Evolutionary conservation across 805 yeast genomes (phyloP).

Genomic region (Phaffomyces thermotolerans): DNA sequence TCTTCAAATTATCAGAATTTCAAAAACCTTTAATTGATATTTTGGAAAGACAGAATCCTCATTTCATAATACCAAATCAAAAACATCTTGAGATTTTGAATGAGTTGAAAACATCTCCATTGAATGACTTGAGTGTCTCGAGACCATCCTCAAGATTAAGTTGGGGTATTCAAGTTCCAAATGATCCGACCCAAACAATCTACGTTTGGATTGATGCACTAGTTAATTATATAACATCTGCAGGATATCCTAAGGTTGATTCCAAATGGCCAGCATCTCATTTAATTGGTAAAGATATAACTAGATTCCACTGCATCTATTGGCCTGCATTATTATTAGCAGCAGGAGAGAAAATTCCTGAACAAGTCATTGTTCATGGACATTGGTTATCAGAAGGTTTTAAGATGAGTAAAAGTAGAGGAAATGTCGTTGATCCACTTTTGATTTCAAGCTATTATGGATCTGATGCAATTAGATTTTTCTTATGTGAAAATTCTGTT

Average conservation of each 20-base stretch:
- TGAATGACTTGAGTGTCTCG: constrained; percentile 78
- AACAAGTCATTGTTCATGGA: constrained; percentile 77
- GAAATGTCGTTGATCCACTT: constrained; percentile 91
- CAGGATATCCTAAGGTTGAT: constrained; percentile 44
- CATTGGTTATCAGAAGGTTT: constrained; percentile 90
- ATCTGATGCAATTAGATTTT: constrained; percentile 66
- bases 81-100: constrained; percentile 47
- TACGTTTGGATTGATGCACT: constrained; percentile 98
- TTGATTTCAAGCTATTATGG: constrained; percentile 58
- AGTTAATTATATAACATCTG: constrained; percentile 71
- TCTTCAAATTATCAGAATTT: constrained; percentile 66
- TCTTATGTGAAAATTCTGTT: constrained; percentile 66
- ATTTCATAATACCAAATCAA: constrained; percentile 59
- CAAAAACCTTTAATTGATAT: constrained; percentile 43
- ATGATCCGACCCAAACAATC: constrained; percentile 66
- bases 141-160: constrained; percentile 68
- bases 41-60: constrained; percentile 38
- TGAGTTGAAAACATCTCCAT: constrained; percentile 42
- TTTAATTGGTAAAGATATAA: constrained; percentile 86
- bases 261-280: constrained; percentile 42
- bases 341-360: constrained; percentile 64
- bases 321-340: constrained; percentile 94
- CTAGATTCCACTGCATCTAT: constrained; percentile 80
- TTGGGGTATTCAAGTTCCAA: constrained; percentile 92
- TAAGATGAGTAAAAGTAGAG: constrained; percentile 90